These are phyloP conservation scores for Daldinia grandis DNA, from an alignment of 495 filamentous ascomycete genomes.

Conservation along the genomic window DNA sequence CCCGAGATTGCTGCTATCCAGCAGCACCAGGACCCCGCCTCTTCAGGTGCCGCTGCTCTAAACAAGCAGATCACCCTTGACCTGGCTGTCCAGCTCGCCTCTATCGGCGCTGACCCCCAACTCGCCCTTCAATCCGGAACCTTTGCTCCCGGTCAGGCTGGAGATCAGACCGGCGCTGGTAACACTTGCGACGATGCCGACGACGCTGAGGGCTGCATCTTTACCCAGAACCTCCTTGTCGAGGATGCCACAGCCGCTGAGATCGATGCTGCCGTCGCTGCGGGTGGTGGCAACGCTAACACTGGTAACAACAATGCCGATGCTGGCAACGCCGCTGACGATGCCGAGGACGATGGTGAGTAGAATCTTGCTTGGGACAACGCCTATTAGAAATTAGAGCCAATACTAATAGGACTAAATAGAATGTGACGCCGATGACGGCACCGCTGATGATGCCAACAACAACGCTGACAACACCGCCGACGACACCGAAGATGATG, in stretches of 20 bases:
- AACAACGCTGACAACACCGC: constrained; percentile 2
- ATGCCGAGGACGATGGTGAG: constrained; percentile 30
- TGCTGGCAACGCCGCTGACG: constrained; percentile 12
- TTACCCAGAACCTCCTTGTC: constrained; percentile 66
- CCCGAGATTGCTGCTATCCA: constrained; percentile 70
- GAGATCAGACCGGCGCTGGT: constrained; percentile 64
- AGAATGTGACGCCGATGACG: constrained; percentile 29
- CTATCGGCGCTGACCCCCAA: constrained; percentile 65
- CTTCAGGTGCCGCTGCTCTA: constrained; percentile 55
- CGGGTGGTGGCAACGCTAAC: constrained; percentile 31
- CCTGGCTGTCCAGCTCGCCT: constrained; percentile 62
- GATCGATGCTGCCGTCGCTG: constrained; percentile 61
- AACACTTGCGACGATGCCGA: constrained; percentile 64
- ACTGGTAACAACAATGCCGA: constrained; percentile 3
- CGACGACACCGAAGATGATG: constrained; percentile 22
- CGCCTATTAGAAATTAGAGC: not conserved
- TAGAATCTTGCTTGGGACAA: not conserved
- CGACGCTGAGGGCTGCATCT: constrained; percentile 68
- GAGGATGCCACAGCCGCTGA: constrained; percentile 65
- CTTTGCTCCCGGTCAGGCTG: constrained; percentile 66
- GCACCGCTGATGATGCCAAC: constrained; percentile 8
- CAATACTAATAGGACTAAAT: constrained; percentile 37
- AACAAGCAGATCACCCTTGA: constrained; percentile 65
- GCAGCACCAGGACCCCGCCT: constrained; percentile 73
- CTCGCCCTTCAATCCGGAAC: constrained; percentile 64